Evolutionary conservation across 441 rosid species (phyloP), one percentile per base, ranked within the genome.

Genomic region (Omphalea diandra): DNA sequence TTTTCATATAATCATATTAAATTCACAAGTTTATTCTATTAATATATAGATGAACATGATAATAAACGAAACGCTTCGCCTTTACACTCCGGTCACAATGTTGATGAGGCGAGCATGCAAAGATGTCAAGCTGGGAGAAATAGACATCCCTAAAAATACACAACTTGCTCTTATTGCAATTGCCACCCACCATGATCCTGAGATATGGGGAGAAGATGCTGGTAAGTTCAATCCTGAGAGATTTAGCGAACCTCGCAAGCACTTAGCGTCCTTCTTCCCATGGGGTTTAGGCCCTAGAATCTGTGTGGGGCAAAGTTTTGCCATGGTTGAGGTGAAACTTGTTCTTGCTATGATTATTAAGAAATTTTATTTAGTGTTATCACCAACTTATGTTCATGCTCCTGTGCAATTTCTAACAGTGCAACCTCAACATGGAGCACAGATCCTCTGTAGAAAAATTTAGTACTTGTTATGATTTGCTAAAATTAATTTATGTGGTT

Each of bases 291-390:
- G 95, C 22, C 91, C 90, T 6, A 82, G 88, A 77, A 62, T 69
- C 29, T 90, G 98, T n/a, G 87, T 76, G 4, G 98, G 96, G 3
- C 92, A 85, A 73, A 86, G 77, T 71, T 80, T 91, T 22, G 97
- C 84, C 41, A 44, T 87, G 69, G 71, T 70, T 26, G 97, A 91
- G 73, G 67, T 84, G 7, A 91, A 89, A 75, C 61, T 87, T 2
- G 87, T 78, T 29, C 80, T 90, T 0, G 88, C 90, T 2, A 76
- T 77, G 75, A 78, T 89, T 69, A 66, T 90, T 68, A 75, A 49
- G 64, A 71, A 68, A 38, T 90, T 77, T 60, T 70, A 77, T 44
- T 85, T 90, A 54, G 76, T 52, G 52, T 22, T 87, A 35, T 83
- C 97, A 26, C 87, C 94, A 0, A 79, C 85, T 22, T 91, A 87